Evolutionary conservation across 2,329 filamentous ascomycete species (phyloP), one percentile per base, ranked within the genome.

Genomic region (Claviceps arundinis): DNA sequence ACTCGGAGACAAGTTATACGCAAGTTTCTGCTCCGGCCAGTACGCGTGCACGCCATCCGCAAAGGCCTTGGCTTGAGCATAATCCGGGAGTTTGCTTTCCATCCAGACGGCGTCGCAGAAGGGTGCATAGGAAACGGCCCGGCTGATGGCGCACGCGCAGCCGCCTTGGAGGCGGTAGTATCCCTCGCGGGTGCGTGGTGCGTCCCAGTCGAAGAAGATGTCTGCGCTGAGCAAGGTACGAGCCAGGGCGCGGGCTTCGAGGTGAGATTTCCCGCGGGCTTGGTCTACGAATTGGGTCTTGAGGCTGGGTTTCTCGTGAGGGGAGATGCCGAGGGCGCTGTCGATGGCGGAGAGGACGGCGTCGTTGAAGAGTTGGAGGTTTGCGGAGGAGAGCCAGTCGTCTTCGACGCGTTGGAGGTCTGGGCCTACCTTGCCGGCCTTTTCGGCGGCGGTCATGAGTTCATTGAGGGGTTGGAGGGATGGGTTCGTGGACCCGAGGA

Each of bases 61-160:
- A 61, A 98, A 98, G 65, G 96, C 86, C 73, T 89, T 81, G 24
- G 93, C 93, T 73, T 97, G 93, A 48, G 77, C 77, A 68, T 77
- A 97, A 68, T 97, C 91, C 46, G 93, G 93, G 59, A 95, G 76
- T 74, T 95, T 96, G 73, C 85, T 91, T 80, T 98, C 93, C 93
- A 98, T 98, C 93, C 93, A 98, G 70, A 98, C 95, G 67, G 94
- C 82, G 64, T 97, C 91, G 56, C 85, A 86, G 72, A 94, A 95
- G 2, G 93, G 91, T 0, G 88, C 91, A 65, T 94, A 97, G 5
- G 91, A 89, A 54, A 95, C 73, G 37, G 90, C 91, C 47, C 91
- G 82, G 76, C 93, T 94, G 66, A 97, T 75, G 55, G 90, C 89
- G 68, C 87, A 95, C 68, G 89, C 84, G 63, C 87, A 95, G 54